Conservation (phyloP, 2,329 filamentous ascomycete genomes). For the Fusarium foetens region DNA sequence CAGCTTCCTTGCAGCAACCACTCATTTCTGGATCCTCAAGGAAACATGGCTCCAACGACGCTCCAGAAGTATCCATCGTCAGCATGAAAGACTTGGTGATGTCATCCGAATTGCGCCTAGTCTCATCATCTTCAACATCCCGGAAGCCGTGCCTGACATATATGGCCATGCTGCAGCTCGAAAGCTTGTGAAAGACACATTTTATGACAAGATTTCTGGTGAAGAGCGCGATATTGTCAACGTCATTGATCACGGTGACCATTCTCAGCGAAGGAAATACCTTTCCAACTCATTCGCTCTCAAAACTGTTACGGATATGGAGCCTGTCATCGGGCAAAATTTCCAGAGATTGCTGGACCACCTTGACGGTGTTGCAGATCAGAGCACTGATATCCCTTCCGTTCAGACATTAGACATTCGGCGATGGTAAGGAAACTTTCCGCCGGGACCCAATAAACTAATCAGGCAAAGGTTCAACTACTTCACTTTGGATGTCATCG, state of each 20-base stretch:
- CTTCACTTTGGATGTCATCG: not conserved
- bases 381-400: fast-evolving
- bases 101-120: not conserved
- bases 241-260: not conserved
- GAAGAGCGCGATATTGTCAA: not conserved
- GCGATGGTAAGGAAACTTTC: not conserved
- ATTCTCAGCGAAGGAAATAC: not conserved
- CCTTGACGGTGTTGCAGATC: not conserved
- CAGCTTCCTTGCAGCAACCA: not conserved
- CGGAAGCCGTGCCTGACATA: not conserved
- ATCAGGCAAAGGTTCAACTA: not conserved
- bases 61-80: not conserved
- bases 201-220: not conserved
- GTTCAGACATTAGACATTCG: not conserved
- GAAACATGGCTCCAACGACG: not conserved
- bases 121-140: not conserved
- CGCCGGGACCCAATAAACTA: not conserved
- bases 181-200: not conserved
- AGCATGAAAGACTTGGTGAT: not conserved
- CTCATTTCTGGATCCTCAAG: not conserved
- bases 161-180: not conserved
- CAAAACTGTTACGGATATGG: not conserved
- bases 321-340: not conserved
- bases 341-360: not conserved
- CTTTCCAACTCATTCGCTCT: not conserved